Conservation (phyloP, 495 filamentous ascomycete genomes). For the Gamarada debralockiae region DNA sequence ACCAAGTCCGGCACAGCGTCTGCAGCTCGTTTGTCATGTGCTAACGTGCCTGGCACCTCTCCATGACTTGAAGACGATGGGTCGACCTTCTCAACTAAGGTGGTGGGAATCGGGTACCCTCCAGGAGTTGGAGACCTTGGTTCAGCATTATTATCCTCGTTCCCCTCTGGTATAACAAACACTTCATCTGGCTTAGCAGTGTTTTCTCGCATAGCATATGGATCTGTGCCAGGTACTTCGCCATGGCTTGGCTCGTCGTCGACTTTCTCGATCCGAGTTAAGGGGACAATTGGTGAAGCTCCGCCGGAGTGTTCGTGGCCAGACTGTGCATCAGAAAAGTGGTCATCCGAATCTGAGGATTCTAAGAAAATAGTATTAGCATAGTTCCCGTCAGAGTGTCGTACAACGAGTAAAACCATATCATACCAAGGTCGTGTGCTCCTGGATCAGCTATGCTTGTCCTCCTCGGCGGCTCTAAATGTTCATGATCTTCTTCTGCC, state of each 20-base stretch:
- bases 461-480: slow-evolving; percentile 61
- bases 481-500: slow-evolving; percentile 34
- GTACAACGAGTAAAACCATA: background rate
- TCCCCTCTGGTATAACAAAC: slow-evolving; percentile 31
- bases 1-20: slow-evolving; percentile 26
- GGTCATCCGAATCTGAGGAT: slow-evolving; percentile 74
- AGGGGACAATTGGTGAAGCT: slow-evolving; percentile 63
- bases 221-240: slow-evolving; percentile 83
- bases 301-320: slow-evolving; percentile 34
- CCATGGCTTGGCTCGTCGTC: slow-evolving; percentile 67
- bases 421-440: slow-evolving; percentile 74
- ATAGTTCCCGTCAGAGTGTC: background rate
- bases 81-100: slow-evolving; percentile 78
- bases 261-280: slow-evolving; percentile 78
- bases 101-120: slow-evolving; percentile 68
- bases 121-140: slow-evolving; percentile 36
- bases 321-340: slow-evolving; percentile 88
- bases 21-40: slow-evolving; percentile 18
- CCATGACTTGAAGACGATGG: slow-evolving; percentile 40
- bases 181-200: slow-evolving; percentile 79
- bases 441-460: slow-evolving; percentile 72
- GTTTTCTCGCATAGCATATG: slow-evolving; percentile 66
- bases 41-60: slow-evolving; percentile 20
- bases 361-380: slow-evolving; percentile 31
- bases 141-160: background rate